Evolutionary conservation across 345 rosid genomes (phyloP).

Genomic region (Raphanus sativus): DNA sequence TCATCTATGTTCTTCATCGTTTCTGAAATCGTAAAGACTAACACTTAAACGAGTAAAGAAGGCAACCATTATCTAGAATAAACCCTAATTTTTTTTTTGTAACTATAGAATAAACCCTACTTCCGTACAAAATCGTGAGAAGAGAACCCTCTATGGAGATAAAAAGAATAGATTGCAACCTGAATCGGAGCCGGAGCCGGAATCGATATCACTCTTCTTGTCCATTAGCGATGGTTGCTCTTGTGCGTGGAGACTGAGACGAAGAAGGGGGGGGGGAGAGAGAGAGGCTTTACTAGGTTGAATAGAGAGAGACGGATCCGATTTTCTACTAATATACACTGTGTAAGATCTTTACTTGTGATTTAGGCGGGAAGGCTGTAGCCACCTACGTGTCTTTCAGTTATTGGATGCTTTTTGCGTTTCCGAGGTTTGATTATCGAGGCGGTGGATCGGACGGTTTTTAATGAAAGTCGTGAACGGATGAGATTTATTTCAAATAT

Average conservation of each 20-base stretch:
- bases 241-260: neutral
- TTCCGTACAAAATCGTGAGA: neutral
- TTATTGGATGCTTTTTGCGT: neutral
- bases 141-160: neutral
- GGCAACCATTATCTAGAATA: neutral
- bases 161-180: neutral
- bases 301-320: neutral
- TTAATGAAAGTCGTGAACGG: neutral
- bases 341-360: neutral
- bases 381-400: conserved; percentile 1
- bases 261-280: neutral
- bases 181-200: neutral
- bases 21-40: neutral
- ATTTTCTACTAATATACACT: neutral
- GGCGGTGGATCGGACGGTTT: neutral
- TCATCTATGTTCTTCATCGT: neutral
- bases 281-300: neutral
- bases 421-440: neutral
- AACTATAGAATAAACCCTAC: neutral
- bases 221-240: neutral
- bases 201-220: neutral
- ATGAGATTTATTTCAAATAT: conserved; percentile 14
- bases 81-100: neutral
- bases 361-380: conserved; percentile 20
- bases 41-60: neutral